These are phyloP conservation scores for Aspergillus clavatus DNA, from an alignment of 2,329 filamentous ascomycete species.

Conservation along the genomic window DNA sequence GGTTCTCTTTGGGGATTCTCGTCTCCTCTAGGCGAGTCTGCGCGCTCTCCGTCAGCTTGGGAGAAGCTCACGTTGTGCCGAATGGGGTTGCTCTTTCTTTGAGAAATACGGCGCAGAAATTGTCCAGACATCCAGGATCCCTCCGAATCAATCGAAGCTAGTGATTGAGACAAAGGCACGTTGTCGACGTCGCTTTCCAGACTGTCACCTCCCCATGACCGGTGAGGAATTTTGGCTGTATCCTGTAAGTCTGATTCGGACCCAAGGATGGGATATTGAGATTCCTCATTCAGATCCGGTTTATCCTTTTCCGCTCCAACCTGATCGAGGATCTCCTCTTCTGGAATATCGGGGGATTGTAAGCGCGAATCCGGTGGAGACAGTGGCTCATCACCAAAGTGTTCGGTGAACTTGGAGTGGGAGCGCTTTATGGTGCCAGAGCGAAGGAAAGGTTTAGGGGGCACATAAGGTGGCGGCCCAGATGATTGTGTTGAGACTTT, in stretches of 20 bases:
- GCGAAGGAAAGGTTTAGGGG: constrained; percentile 41
- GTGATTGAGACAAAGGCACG: constrained; percentile 65
- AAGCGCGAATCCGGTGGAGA: constrained; percentile 81
- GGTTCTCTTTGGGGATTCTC: constrained; percentile 74
- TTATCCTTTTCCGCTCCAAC: constrained; percentile 9
- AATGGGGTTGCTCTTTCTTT: constrained; percentile 32
- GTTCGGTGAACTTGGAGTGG: constrained; percentile 86
- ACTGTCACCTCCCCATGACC: constrained; percentile 38
- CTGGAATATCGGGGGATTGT: constrained; percentile 66
- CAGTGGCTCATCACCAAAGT: constrained; percentile 77
- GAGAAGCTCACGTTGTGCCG: constrained; percentile 37
- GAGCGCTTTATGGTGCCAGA: constrained; percentile 67
- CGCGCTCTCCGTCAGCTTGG: constrained; percentile 50
- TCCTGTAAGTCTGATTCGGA: constrained; percentile 28
- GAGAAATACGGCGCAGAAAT: constrained; percentile 48
- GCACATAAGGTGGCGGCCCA: constrained; percentile 34
- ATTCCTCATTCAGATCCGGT: constrained; percentile 9
- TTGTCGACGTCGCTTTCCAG: constrained; percentile 49
- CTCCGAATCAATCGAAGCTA: constrained; percentile 93
- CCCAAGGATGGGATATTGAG: constrained; percentile 21
- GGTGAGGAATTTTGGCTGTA: constrained; percentile 25
- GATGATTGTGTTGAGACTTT: constrained; percentile 50
- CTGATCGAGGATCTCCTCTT: constrained; percentile 22
- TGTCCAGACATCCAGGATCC: constrained; percentile 91
- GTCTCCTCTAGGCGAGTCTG: constrained; percentile 43